These are phyloP conservation scores for Arxiozyma slooffiae DNA, from an alignment of 1,139 yeast genomes.

Conservation along the genomic window DNA sequence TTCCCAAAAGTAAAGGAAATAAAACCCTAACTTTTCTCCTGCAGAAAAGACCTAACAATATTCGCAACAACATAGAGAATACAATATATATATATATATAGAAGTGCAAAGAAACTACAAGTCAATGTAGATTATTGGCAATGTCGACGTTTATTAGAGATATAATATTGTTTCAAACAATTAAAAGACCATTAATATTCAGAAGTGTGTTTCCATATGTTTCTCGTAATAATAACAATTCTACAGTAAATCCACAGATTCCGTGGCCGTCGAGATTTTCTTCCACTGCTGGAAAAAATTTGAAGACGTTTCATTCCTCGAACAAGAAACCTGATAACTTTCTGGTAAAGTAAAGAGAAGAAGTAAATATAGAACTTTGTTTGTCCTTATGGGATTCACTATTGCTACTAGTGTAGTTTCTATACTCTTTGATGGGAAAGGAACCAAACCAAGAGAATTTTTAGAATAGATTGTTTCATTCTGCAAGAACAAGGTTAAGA, in stretches of 20 bases:
- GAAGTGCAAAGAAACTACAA: too few relatives aligned
- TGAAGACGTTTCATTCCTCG: neutral
- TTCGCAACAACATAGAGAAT: too few relatives aligned
- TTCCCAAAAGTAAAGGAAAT: too few relatives aligned
- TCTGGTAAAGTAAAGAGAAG: too few relatives aligned
- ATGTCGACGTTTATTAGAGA: neutral
- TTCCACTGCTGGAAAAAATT: neutral
- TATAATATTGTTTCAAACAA: neutral
- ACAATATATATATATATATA: too few relatives aligned
- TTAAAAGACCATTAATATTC: neutral
- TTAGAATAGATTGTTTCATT: constrained; percentile 30
- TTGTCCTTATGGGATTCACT: neutral
- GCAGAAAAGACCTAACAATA: too few relatives aligned
- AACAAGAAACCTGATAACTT: too few relatives aligned
- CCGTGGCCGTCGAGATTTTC: neutral
- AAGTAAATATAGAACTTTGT: neutral
- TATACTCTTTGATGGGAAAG: neutral
- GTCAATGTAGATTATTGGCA: too few relatives aligned
- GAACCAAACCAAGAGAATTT: constrained; percentile 36
- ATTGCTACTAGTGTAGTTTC: constrained; percentile 1
- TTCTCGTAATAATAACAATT: neutral
- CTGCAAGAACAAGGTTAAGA: constrained; percentile 6
- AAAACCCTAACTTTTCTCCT: too few relatives aligned
- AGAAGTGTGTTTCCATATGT: too few relatives aligned
- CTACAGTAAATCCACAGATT: neutral